These are phyloP conservation scores for Podospora conica DNA, from an alignment of 495 filamentous ascomycete species.

Conservation along the genomic window DNA sequence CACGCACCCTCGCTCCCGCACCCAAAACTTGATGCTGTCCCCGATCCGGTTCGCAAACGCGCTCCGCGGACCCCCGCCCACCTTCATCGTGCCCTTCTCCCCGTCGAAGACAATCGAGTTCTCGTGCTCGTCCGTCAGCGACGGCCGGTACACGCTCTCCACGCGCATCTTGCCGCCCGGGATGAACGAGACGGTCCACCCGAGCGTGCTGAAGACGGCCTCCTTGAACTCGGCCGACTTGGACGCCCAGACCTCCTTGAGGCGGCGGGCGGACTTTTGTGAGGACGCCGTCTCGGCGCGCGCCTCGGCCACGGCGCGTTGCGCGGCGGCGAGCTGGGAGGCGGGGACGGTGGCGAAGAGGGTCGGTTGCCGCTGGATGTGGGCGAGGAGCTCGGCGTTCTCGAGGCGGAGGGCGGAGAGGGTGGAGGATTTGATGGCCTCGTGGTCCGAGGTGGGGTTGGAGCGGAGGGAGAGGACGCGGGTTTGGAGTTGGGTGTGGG, in stretches of 20 bases:
- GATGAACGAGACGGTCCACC: conserved; percentile 89
- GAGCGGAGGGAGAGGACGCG: conserved; percentile 80
- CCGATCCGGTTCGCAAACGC: conserved; percentile 78
- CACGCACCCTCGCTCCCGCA: conserved; percentile 81
- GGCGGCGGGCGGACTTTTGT: conserved; percentile 75
- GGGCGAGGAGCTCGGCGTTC: conserved; percentile 73
- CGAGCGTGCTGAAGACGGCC: conserved; percentile 79
- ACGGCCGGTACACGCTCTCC: conserved; percentile 70
- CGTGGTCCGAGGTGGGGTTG: conserved; percentile 80
- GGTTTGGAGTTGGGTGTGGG: conserved; percentile 67
- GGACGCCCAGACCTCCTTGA: conserved; percentile 82
- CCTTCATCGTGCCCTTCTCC: conserved; percentile 94
- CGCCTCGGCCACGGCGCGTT: conserved; percentile 65
- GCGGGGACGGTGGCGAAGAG: conserved; percentile 56
- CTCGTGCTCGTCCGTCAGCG: conserved; percentile 61
- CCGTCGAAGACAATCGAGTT: conserved; percentile 96
- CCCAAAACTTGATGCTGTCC: conserved; percentile 86
- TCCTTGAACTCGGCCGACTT: conserved; percentile 92
- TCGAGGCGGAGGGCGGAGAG: conserved; percentile 71
- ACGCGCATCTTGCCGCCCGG: conserved; percentile 87
- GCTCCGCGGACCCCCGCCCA: conserved; percentile 80
- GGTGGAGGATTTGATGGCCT: conserved; percentile 74
- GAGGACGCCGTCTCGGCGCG: conserved; percentile 67
- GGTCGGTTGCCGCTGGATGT: conserved; percentile 53
- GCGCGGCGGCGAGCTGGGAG: conserved; percentile 66